Evolutionary conservation across 352 stramenopile species (phyloP).

Genomic region (Hyaloperonospora brassicae): DNA sequence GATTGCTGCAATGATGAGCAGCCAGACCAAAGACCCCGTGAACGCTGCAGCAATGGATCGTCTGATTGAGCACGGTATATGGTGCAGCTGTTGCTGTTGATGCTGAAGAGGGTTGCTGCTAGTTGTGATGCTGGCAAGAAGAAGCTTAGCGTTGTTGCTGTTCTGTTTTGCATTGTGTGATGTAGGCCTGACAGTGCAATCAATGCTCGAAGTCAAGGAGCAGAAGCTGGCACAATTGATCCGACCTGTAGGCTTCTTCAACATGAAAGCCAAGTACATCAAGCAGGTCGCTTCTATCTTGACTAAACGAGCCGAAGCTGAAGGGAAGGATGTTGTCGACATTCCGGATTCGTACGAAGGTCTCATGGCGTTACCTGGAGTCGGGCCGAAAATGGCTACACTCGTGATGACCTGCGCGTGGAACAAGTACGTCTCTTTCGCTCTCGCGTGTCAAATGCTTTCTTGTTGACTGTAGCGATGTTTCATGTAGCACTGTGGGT

Average conservation of each 20-base stretch:
- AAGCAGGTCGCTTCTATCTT: conserved; percentile 70
- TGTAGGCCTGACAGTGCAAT: conserved; percentile 78
- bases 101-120: too few species aligned
- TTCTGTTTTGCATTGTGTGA: background rate
- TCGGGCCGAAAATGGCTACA: conserved; percentile 97
- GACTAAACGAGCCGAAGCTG: conserved; percentile 25
- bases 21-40: conserved; percentile 94
- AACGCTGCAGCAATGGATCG: conserved; percentile 67
- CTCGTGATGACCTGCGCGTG: conserved; percentile 91
- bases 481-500: conserved; percentile 53
- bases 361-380: conserved; percentile 87
- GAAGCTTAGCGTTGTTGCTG: too few species aligned
- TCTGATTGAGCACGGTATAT: conserved; percentile 44
- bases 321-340: conserved; percentile 42
- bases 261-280: conserved; percentile 94
- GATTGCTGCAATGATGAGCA: conserved; percentile 94
- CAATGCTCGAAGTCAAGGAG: conserved; percentile 79
- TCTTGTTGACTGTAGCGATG: background rate
- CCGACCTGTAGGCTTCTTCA: conserved; percentile 91
- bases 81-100: too few species aligned
- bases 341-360: conserved; percentile 88
- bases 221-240: conserved; percentile 86
- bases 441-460: background rate
- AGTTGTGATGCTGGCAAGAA: too few species aligned
- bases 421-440: conserved; percentile 46